Evolutionary conservation across 202 grass and related monocot species (phyloP), one percentile per base, ranked within the genome.

Genomic region (Schoenoplectus triqueter): DNA sequence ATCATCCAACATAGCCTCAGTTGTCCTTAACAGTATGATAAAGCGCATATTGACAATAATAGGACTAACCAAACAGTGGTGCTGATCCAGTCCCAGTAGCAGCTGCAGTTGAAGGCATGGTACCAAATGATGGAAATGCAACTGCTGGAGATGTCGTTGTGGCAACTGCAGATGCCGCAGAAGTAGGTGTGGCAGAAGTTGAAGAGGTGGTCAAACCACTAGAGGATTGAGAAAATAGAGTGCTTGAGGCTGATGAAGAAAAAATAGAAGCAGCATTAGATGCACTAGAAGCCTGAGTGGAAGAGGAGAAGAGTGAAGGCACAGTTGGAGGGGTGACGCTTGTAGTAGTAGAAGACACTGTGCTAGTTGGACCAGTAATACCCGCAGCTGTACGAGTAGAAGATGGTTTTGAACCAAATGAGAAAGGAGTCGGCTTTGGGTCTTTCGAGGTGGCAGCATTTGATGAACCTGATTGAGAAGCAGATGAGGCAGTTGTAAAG

Each of bases 41-140:
- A 19, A 67, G 46, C 50, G 76, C 22, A 84, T 60, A 39, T 57
- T 59, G 47, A 83, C 56, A 11, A 39, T 48, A 75, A 56, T 50
- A 81, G 49, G 86, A 81, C 88, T 90, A 78, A 90, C 92, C 90
- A 83, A 92, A 88, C 69, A 84, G 55, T 70, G 83, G 62, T 88
- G 86, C 21, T 15, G 89, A 80, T 19, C 67, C 85, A 60, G 83
- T 48, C 17, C 56, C 82, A 77, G 89, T 84, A 88, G 79, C 77
- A 69, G 87, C 62, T 64, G 85, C 88, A 83, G 80, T 69, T 59
- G 86, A 74, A 80, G 82, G 88, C 48, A 88, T 85, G 67, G 90
- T 80, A 55, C 66, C 86, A 88, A 92, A 92, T 59, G 54, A 89
- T 66, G 91, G 78, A 85, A 94, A 89, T 10, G 85, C 45, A 39